A percentile compares a stretch with the other conserved stretches of the same genome.
These are phyloP conservation scores for Ensete glaucum DNA, from an alignment of 176 grass and related monocot species.

Conservation along the genomic window DNA sequence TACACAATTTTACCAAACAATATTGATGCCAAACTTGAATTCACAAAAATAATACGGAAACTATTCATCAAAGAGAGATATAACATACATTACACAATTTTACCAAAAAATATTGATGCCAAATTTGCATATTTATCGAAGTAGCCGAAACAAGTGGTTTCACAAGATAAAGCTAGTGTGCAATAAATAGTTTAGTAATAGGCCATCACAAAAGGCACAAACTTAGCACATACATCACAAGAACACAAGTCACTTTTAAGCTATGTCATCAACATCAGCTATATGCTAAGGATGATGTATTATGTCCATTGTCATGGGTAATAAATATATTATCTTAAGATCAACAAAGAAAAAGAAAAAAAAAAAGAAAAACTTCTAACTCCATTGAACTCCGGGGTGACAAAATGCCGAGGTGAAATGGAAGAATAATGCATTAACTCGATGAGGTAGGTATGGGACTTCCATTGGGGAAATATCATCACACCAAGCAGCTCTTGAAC, in stretches of 20 bases:
- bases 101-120: no score
- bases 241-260: background rate
- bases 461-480: slow-evolving; percentile 11
- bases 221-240: background rate
- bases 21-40: background rate
- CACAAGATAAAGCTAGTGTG: background rate
- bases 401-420: background rate
- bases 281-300: background rate
- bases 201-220: background rate
- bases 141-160: background rate
- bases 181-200: background rate
- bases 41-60: no score
- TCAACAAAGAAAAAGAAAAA: background rate
- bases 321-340: background rate
- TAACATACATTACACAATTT: no score
- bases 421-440: background rate
- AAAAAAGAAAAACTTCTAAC: background rate
- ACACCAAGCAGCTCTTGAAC: slow-evolving; percentile 76
- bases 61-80: no score
- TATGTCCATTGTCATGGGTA: background rate
- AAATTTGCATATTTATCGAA: background rate
- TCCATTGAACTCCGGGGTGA: background rate
- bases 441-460: background rate
- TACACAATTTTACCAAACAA: no score
- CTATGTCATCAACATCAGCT: background rate